Evolutionary conservation across 306 rosid species (phyloP).

Genomic region (Gynostemma pentaphyllum): DNA sequence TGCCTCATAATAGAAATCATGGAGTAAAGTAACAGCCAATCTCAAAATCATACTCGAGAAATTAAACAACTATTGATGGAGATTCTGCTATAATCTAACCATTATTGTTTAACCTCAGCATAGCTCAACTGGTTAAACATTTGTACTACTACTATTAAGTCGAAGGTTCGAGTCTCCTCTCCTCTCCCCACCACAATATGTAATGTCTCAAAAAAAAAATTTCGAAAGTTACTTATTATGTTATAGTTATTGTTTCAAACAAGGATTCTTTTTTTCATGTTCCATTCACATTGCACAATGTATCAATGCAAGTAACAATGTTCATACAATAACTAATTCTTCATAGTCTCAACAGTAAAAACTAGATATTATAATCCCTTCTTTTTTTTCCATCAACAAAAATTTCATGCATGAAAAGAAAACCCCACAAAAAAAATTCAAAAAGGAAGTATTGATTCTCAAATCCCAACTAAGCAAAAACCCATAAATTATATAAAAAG

Average conservation of each 20-base stretch:
- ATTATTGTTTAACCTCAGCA: too few species aligned
- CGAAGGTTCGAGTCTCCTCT: too few species aligned
- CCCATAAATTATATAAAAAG: not conserved
- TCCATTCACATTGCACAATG: not conserved
- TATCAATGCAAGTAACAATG: not conserved
- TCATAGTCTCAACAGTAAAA: not conserved
- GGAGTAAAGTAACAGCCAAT: not conserved
- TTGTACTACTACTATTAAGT: too few species aligned
- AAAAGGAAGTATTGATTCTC: not conserved
- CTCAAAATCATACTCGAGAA: constrained; percentile 1
- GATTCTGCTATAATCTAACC: too few species aligned
- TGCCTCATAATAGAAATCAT: not conserved
- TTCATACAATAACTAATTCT: not conserved
- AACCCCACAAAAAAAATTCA: not conserved
- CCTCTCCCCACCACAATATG: too few species aligned
- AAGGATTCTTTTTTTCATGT: not conserved
- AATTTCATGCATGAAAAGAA: not conserved
- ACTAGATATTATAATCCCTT: not conserved
- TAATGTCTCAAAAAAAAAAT: too few species aligned
- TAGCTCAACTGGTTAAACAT: too few species aligned
- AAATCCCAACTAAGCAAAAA: not conserved
- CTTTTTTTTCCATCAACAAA: not conserved
- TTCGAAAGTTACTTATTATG: not conserved
- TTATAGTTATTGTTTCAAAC: not conserved
- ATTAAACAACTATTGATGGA: not conserved